Evolutionary conservation across 805 yeast genomes (phyloP).

Genomic region (Myxozyma monticola): DNA sequence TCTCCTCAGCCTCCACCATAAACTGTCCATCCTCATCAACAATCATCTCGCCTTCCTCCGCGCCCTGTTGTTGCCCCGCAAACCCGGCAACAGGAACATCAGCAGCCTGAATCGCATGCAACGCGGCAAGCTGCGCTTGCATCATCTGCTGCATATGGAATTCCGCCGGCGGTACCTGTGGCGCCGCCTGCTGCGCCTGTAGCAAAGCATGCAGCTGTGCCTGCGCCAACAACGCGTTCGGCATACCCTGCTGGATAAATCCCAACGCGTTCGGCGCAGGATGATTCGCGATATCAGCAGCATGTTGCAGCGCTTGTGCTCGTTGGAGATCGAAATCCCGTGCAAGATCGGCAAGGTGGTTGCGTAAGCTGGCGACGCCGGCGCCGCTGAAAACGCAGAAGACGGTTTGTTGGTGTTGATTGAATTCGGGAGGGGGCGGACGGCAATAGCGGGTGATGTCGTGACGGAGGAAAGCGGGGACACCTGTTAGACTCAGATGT

Average conservation of each 20-base stretch:
- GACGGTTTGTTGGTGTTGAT: constrained; percentile 74
- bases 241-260: too few relatives aligned
- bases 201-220: too few relatives aligned
- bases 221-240: too few relatives aligned
- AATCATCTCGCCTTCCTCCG: too few relatives aligned
- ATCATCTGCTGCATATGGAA: constrained; percentile 11
- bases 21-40: background rate
- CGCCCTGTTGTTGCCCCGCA: constrained; percentile 1
- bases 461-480: constrained; percentile 78
- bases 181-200: too few relatives aligned
- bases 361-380: constrained; percentile 77
- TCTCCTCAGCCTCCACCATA: background rate
- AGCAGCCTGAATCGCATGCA: background rate
- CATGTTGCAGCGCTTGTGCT: too few relatives aligned
- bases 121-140: background rate
- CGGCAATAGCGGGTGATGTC: constrained; percentile 87
- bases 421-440: constrained; percentile 89
- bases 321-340: too few relatives aligned
- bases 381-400: constrained; percentile 93
- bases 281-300: too few relatives aligned
- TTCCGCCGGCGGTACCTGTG: background rate
- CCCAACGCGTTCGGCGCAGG: too few relatives aligned
- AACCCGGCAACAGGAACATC: background rate
- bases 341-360: constrained; percentile 46
- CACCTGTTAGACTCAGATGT: constrained; percentile 90